Evolutionary conservation across 768 basidiomycete species (phyloP).

Genomic region (Zangia roseola): DNA sequence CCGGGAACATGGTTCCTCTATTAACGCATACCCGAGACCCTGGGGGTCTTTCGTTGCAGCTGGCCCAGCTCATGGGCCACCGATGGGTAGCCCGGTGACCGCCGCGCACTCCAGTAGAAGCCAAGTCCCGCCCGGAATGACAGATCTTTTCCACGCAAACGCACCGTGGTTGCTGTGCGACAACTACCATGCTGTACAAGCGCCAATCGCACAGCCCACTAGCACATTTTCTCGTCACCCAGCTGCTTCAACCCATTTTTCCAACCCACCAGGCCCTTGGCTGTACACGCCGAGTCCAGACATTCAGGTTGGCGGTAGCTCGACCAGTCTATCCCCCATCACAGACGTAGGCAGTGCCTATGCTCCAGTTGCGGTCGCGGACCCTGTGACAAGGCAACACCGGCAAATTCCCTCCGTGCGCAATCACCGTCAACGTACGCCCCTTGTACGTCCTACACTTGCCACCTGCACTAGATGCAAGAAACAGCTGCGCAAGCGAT

Average conservation of each 20-base stretch:
- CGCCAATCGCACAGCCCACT: slow-evolving; percentile 11
- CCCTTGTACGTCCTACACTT: neutral
- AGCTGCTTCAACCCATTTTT: neutral
- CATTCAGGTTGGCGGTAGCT: neutral
- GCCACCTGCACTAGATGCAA: slow-evolving; percentile 8
- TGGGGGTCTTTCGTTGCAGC: neutral
- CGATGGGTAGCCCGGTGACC: neutral
- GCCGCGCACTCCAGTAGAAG: neutral
- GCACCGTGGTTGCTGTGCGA: neutral
- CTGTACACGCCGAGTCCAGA: neutral
- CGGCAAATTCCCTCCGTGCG: neutral
- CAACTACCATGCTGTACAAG: slow-evolving; percentile 20
- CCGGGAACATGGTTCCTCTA: neutral
- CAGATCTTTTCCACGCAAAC: neutral
- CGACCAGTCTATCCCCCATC: neutral
- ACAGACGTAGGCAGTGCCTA: neutral
- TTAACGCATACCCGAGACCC: neutral
- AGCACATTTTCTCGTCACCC: no score
- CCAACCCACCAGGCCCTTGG: neutral
- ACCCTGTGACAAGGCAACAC: slow-evolving; percentile 5
- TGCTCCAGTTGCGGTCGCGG: neutral
- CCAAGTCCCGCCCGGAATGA: slow-evolving; percentile 14
- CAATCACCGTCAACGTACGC: neutral
- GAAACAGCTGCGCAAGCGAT: slow-evolving; percentile 16
- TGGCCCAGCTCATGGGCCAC: neutral